Evolutionary conservation across 768 basidiomycete species (phyloP).

Genomic region (Suillus occidentalis): DNA sequence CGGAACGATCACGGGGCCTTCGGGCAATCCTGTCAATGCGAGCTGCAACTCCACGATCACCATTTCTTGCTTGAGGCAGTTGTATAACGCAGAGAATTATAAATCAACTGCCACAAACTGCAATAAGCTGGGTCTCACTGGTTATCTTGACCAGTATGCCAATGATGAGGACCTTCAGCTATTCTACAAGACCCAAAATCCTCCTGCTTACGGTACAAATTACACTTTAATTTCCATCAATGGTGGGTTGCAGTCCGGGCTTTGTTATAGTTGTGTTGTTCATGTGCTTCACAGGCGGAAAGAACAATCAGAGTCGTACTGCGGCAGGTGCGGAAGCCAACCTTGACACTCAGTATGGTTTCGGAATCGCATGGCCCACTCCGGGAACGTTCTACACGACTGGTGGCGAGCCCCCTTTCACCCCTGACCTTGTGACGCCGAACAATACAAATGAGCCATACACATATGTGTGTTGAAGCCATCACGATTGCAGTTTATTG

Average conservation of each 20-base stretch:
- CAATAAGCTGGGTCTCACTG: conserved; percentile 56
- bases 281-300: conserved; percentile 44
- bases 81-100: conserved; percentile 55
- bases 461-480: conserved; percentile 31
- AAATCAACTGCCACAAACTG: conserved; percentile 39
- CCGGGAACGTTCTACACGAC: conserved; percentile 62
- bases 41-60: conserved; percentile 54
- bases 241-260: conserved; percentile 35
- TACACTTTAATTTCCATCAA: conserved; percentile 57
- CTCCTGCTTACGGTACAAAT: conserved; percentile 47
- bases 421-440: conserved; percentile 42
- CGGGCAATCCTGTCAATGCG: conserved; percentile 43
- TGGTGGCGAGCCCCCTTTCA: conserved; percentile 59
- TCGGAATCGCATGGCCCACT: conserved; percentile 63
- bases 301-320: conserved; percentile 54
- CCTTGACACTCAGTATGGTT: conserved; percentile 67
- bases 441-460: conserved; percentile 53
- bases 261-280: conserved; percentile 8
- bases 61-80: conserved; percentile 49
- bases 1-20: conserved; percentile 26
- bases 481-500: background rate
- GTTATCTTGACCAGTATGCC: conserved; percentile 54
- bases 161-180: conserved; percentile 51
- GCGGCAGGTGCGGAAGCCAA: conserved; percentile 65
- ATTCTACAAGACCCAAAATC: conserved; percentile 50